Percentiles rank a stretch among this genome's conserved stretches.
phyloP scores from a whole-genome alignment of 2,329 filamentous ascomycete species.

The Ophiocordyceps robertsii region DNA sequence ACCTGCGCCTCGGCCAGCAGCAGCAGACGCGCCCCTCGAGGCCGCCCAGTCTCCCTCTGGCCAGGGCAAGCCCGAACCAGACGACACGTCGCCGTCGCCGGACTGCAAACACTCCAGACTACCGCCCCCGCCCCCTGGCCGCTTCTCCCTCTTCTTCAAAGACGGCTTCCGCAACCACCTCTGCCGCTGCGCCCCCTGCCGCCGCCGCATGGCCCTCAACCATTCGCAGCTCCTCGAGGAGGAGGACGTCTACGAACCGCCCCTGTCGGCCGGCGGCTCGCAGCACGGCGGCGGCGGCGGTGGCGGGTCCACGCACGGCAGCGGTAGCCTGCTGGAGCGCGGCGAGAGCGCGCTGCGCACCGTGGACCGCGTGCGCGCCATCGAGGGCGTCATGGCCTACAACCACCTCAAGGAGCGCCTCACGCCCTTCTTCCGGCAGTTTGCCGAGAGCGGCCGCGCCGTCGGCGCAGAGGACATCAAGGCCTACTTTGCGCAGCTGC shows the following conservation, averaged over 20 bases:
- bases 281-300: conserved; percentile 34
- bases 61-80: neutral
- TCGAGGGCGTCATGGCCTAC: conserved; percentile 96
- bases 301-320: conserved; percentile 51
- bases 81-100: neutral
- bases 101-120: conserved; percentile 49
- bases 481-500: conserved; percentile 83
- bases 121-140: conserved; percentile 36
- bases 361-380: conserved; percentile 83
- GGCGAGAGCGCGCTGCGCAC: conserved; percentile 87
- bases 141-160: conserved; percentile 73
- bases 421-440: conserved; percentile 88
- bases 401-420: conserved; percentile 92
- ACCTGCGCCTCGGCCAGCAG: conserved; percentile 2
- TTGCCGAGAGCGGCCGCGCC: conserved; percentile 77
- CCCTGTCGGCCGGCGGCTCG: conserved; percentile 54
- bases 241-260: conserved; percentile 88
- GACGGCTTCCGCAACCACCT: conserved; percentile 67
- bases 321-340: conserved; percentile 74
- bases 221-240: conserved; percentile 82
- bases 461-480: conserved; percentile 96
- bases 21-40: neutral
- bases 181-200: conserved; percentile 76
- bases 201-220: conserved; percentile 46
- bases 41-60: neutral